These are phyloP conservation scores for Fusarium irregulare DNA, from an alignment of 2,329 filamentous ascomycete genomes.

Conservation along the genomic window DNA sequence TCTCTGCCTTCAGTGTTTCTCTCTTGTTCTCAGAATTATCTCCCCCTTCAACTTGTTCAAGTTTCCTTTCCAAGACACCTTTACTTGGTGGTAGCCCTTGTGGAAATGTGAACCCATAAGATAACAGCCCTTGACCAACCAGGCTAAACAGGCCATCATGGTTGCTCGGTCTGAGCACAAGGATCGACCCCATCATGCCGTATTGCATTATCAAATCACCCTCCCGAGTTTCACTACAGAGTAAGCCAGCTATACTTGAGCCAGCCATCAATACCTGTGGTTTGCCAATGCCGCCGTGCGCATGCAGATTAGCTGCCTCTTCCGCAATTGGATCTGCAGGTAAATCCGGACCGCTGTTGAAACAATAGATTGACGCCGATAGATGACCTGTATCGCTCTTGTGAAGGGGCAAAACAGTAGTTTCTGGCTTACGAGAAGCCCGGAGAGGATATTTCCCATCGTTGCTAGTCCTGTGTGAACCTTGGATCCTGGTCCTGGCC, in stretches of 20 bases:
- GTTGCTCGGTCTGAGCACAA: background rate
- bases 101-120: too few species aligned
- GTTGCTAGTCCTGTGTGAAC: rapidly evolving
- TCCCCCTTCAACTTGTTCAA: too few species aligned
- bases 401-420: background rate
- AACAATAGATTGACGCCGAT: background rate
- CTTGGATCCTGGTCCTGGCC: background rate
- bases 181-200: too few species aligned
- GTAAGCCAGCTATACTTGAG: background rate
- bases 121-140: background rate
- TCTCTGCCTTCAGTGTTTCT: background rate
- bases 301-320: too few species aligned
- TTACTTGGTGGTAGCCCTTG: too few species aligned
- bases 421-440: rapidly evolving
- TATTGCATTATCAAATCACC: too few species aligned
- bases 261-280: too few species aligned
- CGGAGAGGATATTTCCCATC: background rate
- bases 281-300: too few species aligned
- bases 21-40: too few species aligned
- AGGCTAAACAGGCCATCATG: background rate
- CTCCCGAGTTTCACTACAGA: background rate
- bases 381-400: background rate
- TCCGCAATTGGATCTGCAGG: too few species aligned
- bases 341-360: too few species aligned
- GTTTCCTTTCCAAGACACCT: too few species aligned